Base-by-base conservation (phyloP, 495 filamentous ascomycete species). In the Cercophora sp. region DNA sequence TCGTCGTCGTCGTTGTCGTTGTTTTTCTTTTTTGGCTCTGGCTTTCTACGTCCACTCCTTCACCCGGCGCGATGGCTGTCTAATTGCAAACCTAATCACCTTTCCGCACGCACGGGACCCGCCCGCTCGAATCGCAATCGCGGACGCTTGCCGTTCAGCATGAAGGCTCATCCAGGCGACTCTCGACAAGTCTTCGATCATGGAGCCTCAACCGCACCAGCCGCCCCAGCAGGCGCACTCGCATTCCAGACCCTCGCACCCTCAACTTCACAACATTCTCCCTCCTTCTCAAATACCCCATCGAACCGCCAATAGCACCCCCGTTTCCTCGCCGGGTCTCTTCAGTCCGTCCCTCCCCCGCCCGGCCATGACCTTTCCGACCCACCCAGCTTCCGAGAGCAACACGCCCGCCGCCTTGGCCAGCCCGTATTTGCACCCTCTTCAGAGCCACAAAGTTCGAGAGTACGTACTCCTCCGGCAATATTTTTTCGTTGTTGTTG, bases 251-350 rank as follows among this genome's bases (percentile, higher is more conserved):
- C 60, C 60, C 24, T 61, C 67, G 46, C 64, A 69, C 60, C 67
- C 65, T 40, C 70, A 62, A 41, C 69, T 70, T 36, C 63, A 64
- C 45, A 63, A 65, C 61, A 69, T 70, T 58, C 48, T 68, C 26
- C 63, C 56, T 37, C 60, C 60, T 22, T 64, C 59, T 51, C 67
- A 58, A 52, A 40, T 58, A 16, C 61, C 59, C 18, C 36, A 51
- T 23, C 64, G 75, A 47, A 86, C 82, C 0, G 78, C 79, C 26
- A 82, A 73, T 41, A 87, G 84, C 62, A 88, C 85, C 1, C 85
- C 85, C 10, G 62, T 82, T 9, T 84, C 84, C 32, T 86, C 83
- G 52, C 85, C 84, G 1, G 84, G 85, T 4, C 75, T 88, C 8
- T 87, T 86, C 64, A 80, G 73, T 55, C 77, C 80, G 41, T 65